These are phyloP conservation scores for Geotrichum carabidarum DNA, from an alignment of 1,139 yeast species.

Conservation along the genomic window DNA sequence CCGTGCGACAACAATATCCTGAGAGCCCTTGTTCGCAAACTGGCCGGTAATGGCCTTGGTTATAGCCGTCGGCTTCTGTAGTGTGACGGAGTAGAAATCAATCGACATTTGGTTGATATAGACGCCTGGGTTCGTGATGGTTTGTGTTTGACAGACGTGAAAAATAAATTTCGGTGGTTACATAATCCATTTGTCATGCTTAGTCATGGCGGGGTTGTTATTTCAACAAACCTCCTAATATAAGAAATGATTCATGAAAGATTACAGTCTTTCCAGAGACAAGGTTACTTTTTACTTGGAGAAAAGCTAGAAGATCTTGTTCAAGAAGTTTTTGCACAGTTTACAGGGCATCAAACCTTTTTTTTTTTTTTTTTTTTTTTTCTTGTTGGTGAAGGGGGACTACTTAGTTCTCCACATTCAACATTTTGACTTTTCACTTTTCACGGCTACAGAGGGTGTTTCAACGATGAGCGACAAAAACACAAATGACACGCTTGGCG, in stretches of 20 bases:
- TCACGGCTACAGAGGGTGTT: not conserved
- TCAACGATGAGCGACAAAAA: not conserved
- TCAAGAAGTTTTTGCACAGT: no score
- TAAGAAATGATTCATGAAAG: no score
- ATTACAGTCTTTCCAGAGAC: no score
- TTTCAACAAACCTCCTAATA: no score
- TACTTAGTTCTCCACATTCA: not conserved
- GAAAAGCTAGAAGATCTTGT: no score
- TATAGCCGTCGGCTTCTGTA: constrained; percentile 53
- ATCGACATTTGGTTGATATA: constrained; percentile 32
- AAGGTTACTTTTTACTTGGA: no score
- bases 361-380: not conserved
- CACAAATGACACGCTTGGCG: not conserved
- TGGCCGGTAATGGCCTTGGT: constrained; percentile 58
- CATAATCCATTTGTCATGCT: not conserved
- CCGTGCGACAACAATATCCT: constrained; percentile 59
- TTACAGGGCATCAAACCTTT: no score
- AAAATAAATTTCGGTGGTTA: not conserved
- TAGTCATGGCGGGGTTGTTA: no score
- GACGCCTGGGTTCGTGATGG: not conserved
- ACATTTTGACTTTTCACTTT: not conserved
- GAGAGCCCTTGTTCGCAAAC: constrained; percentile 58
- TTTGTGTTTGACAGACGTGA: not conserved
- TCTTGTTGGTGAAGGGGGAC: not conserved
- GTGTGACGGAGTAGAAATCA: constrained; percentile 62